phyloP scores from a whole-genome alignment of 2,329 filamentous ascomycete genomes.

The Calonectria ilicicola region DNA sequence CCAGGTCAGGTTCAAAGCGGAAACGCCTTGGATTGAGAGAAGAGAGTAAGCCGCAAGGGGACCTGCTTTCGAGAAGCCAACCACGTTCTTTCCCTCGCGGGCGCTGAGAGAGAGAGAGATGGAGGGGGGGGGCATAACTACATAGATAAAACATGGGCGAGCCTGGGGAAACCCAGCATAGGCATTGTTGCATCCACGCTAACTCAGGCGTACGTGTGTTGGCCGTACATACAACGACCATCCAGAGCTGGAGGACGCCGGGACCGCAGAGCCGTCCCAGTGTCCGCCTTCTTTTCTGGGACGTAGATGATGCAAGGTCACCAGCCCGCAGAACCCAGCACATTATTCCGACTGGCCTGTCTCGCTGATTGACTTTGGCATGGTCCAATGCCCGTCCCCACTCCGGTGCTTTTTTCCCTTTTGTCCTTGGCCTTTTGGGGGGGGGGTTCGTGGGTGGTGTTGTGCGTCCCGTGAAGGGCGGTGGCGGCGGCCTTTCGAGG shows the following conservation, averaged over 20 bases:
- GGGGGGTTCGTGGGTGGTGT: not conserved
- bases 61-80: not conserved
- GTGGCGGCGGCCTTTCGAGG: not conserved
- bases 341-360: not conserved
- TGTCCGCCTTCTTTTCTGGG: conserved; percentile 1
- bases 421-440: too few species aligned
- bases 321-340: not conserved
- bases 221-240: not conserved
- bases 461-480: not conserved
- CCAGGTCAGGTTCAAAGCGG: not conserved
- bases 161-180: conserved; percentile 5
- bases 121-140: not conserved
- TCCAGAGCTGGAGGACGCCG: not conserved
- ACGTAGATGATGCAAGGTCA: not conserved
- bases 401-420: too few species aligned
- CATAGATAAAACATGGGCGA: conserved; percentile 8
- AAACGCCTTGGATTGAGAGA: not conserved
- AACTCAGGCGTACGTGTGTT: conserved; percentile 9
- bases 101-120: not conserved
- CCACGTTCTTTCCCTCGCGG: not conserved
- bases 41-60: not conserved
- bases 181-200: not conserved
- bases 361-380: not conserved
- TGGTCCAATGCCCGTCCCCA: not conserved
- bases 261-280: not conserved